Base-by-base conservation (phyloP, 1,139 yeast species). In the Yamadazyma diospyri region DNA sequence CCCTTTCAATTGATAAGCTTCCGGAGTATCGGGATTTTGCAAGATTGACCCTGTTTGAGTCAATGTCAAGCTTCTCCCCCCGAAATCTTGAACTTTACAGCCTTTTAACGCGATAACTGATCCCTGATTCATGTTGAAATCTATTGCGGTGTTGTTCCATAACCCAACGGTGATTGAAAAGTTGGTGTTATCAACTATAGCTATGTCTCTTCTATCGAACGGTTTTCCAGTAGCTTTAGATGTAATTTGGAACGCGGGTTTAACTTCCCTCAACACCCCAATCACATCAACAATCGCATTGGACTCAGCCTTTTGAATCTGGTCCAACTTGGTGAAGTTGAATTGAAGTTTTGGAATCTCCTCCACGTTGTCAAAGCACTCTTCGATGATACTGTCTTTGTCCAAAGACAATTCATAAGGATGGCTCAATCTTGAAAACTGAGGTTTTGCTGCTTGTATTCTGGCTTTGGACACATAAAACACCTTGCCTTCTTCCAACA, bases 21-120 rank as follows among this genome's bases (percentile, higher is more conserved):
- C 96, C 12, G 86, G 81, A 14, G 85, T 75, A 51, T 89, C 97
- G 1, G 98, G 98, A 46, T 86, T 85, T 10, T 84, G 71, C 28
- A 78, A 57, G 45, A 92, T 62, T 3, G 86, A 72, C 19, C 96
- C 89, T 9, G 87, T 72, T 42, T 81, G 87, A 14, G 92, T 78
- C 57, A 88, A 73, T 2, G 95, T 82, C 45, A 94, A 69, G 12
- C 87, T 76, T 51, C 92, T 79, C 23, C 97, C 97, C 38, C 82
- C 81, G 57, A 86, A 94, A 53, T 92, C 97, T 37, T 82, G 79
- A 25, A 92, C 85, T 54, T 87, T 82, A 34, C 86, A 92, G 31
- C 94, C 95, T 62, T 92, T 92, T 47, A 89, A 70, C 1, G 97
- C 97, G 32, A 92, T 65, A n/a, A 92, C 92, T 0, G 94, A 74